Evolutionary conservation across 805 yeast species (phyloP).

Genomic region (Schizosaccharomyces octosporus): DNA sequence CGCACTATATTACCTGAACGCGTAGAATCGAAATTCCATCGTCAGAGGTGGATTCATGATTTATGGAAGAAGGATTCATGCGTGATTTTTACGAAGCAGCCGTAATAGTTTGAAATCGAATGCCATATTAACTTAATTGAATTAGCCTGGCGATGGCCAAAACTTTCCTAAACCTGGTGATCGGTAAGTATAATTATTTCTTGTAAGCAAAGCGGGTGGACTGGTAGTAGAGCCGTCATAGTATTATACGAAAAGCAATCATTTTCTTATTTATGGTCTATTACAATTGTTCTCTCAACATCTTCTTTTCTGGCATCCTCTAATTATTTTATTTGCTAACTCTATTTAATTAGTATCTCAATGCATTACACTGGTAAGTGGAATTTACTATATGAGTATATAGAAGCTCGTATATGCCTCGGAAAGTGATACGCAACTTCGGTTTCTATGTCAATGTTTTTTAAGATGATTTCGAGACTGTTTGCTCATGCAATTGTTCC

Average conservation of each 20-base stretch:
- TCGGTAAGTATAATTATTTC: not conserved
- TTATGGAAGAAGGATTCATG: too few relatives aligned
- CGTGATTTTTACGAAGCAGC: not conserved
- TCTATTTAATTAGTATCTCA: not conserved
- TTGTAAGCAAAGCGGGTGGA: too few relatives aligned
- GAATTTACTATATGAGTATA: not conserved
- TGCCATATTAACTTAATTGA: not conserved
- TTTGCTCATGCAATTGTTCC: slow-evolving; percentile 44
- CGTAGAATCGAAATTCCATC: not conserved
- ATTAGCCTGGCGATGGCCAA: not conserved
- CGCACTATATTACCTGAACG: not conserved
- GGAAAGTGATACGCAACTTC: not conserved
- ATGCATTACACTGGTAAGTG: slow-evolving; percentile 1
- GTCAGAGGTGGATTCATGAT: not conserved
- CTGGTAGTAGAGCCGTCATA: too few relatives aligned
- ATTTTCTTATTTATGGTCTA: not conserved
- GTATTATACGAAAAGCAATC: too few relatives aligned
- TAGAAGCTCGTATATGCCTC: not conserved
- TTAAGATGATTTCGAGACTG: not conserved
- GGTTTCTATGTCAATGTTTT: not conserved
- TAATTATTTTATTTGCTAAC: not conserved
- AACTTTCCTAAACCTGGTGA: slow-evolving; percentile 1
- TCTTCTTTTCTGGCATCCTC: not conserved
- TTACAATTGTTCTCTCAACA: not conserved
- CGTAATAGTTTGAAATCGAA: not conserved